These are phyloP conservation scores for Hymenoscyphus occultus DNA, from an alignment of 2,329 filamentous ascomycete species.

Conservation along the genomic window DNA sequence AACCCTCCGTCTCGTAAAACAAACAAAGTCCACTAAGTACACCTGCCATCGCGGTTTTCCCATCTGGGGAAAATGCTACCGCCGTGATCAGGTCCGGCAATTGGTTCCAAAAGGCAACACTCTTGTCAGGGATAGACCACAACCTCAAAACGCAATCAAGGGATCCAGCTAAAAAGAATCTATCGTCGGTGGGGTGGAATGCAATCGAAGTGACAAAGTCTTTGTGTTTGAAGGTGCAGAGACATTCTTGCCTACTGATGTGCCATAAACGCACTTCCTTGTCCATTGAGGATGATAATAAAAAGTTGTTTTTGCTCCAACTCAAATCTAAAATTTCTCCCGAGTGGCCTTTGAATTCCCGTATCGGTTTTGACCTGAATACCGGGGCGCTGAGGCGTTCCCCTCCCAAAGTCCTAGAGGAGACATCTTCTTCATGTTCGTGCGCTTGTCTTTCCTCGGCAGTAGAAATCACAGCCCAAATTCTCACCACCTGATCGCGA, in stretches of 20 bases:
- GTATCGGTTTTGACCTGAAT: constrained; percentile 73
- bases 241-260: constrained; percentile 75
- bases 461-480: constrained; percentile 86
- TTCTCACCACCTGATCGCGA: constrained; percentile 77
- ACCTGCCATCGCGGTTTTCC: constrained; percentile 84
- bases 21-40: constrained; percentile 80
- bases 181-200: constrained; percentile 91
- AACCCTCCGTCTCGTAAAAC: constrained; percentile 88
- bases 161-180: constrained; percentile 93
- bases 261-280: constrained; percentile 97
- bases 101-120: constrained; percentile 77
- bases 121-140: constrained; percentile 97
- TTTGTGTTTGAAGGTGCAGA: constrained; percentile 91
- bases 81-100: constrained; percentile 88
- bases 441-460: constrained; percentile 73
- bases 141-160: constrained; percentile 83
- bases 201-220: constrained; percentile 94
- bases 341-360: constrained; percentile 79
- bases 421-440: constrained; percentile 65
- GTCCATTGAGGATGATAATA: constrained; percentile 95
- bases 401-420: constrained; percentile 44
- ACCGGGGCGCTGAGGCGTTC: constrained; percentile 83
- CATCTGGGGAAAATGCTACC: constrained; percentile 89
- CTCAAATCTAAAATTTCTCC: constrained; percentile 86
- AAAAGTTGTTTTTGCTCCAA: constrained; percentile 99